Evolutionary conservation across 2,329 filamentous ascomycete species (phyloP).

Genomic region (Neopestalotiopsis sp.): DNA sequence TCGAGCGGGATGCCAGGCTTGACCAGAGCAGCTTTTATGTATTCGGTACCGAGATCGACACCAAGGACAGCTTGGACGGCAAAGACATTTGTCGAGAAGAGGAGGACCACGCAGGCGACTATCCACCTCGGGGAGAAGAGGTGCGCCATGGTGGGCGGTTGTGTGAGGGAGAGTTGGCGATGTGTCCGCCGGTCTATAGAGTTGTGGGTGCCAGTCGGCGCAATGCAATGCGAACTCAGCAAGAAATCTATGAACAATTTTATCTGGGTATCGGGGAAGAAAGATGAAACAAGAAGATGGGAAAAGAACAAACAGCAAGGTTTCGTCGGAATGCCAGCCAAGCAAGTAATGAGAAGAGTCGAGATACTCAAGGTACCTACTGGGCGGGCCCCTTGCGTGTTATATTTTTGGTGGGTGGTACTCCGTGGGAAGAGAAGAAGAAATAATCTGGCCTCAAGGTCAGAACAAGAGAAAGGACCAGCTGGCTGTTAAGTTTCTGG

Average conservation of each 20-base stretch:
- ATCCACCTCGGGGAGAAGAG: conserved; percentile 40
- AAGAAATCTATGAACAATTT: conserved; percentile 1
- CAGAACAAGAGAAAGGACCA: not conserved
- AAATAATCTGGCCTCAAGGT: conserved; percentile 1
- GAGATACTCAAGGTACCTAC: not conserved
- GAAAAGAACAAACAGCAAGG: not conserved
- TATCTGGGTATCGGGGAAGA: not conserved
- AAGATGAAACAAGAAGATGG: not conserved
- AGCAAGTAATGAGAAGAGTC: not conserved
- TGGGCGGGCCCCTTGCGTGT: not conserved
- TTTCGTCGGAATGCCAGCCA: not conserved
- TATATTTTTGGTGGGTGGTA: not conserved
- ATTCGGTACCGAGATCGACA: conserved; percentile 93
- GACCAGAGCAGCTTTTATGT: conserved; percentile 93
- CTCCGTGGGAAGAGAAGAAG: not conserved
- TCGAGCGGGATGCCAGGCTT: conserved; percentile 97
- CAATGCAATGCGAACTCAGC: not conserved
- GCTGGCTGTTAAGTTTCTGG: not conserved
- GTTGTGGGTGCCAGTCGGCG: conserved; percentile 13
- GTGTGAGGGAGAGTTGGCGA: conserved; percentile 5
- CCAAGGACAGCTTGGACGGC: conserved; percentile 79
- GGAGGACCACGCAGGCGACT: conserved; percentile 43
- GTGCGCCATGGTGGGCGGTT: conserved; percentile 43
- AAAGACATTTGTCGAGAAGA: conserved; percentile 54
- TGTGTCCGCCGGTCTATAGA: conserved; percentile 13